Conservation (phyloP, 495 filamentous ascomycete species). For the Viridothelium virens region DNA sequence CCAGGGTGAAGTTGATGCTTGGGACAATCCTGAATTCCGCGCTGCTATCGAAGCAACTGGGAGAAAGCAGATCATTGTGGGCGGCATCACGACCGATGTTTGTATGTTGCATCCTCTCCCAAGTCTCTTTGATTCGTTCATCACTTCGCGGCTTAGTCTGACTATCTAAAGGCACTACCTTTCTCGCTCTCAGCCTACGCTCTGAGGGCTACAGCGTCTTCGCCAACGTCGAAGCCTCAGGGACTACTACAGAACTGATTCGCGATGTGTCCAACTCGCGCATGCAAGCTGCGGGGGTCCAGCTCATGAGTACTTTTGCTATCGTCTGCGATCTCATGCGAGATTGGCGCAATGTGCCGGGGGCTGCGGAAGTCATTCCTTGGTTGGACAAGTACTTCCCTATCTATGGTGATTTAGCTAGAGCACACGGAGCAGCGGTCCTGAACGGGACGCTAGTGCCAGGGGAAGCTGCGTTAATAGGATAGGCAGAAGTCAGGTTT, state of each 20-base stretch:
- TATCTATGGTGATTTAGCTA: constrained; percentile 44
- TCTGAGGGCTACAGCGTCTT: constrained; percentile 69
- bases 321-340: constrained; percentile 68
- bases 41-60: constrained; percentile 56
- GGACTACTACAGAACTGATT: constrained; percentile 51
- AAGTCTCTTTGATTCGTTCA: background rate
- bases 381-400: constrained; percentile 53
- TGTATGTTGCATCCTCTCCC: constrained; percentile 40
- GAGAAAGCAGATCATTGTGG: constrained; percentile 64
- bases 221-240: constrained; percentile 66
- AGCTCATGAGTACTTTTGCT: constrained; percentile 54
- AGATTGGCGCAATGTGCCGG: constrained; percentile 67
- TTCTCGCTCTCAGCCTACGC: constrained; percentile 63
- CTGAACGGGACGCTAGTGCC: constrained; percentile 43
- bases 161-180: constrained; percentile 47
- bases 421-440: constrained; percentile 43
- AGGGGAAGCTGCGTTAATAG: constrained; percentile 37
- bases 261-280: constrained; percentile 56
- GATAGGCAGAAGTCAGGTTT: background rate
- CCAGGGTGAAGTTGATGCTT: constrained; percentile 70
- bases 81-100: constrained; percentile 69
- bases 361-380: constrained; percentile 53
- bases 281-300: constrained; percentile 61
- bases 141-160: background rate
- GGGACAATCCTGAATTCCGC: constrained; percentile 68